Evolutionary conservation across 2,329 filamentous ascomycete genomes (phyloP).

Genomic region (Cryphonectria naterciae): DNA sequence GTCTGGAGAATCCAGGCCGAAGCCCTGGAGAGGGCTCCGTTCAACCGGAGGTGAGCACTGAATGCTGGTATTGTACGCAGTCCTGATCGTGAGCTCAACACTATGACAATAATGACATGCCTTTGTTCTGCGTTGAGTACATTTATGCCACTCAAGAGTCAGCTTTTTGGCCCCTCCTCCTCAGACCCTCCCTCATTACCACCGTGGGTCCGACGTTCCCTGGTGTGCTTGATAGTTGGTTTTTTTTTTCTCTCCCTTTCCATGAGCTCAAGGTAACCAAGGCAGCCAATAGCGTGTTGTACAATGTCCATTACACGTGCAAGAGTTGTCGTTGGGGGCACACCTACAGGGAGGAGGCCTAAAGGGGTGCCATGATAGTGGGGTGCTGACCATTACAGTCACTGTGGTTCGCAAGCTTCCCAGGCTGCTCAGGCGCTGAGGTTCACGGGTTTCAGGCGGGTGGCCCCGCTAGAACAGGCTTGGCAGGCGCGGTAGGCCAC

Average conservation of each 20-base stretch:
- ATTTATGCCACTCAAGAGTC: too few species aligned
- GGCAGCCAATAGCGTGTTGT: conserved; percentile 21
- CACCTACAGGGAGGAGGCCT: not conserved
- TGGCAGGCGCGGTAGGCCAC: not conserved
- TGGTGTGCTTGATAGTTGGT: not conserved
- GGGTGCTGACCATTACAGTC: conserved; percentile 27
- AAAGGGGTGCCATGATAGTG: not conserved
- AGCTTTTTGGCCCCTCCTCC: not conserved
- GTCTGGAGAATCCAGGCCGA: conserved; percentile 44
- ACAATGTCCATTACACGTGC: conserved; percentile 24
- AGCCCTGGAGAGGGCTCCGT: conserved; percentile 32
- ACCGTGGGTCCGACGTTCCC: not conserved
- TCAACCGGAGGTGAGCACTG: not conserved
- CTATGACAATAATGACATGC: not conserved
- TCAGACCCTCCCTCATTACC: not conserved
- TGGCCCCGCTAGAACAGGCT: conserved; percentile 22
- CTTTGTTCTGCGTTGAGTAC: too few species aligned
- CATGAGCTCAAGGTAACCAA: not conserved
- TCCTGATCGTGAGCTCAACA: not conserved
- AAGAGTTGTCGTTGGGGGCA: not conserved
- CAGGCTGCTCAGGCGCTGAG: not conserved
- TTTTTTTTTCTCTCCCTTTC: not conserved
- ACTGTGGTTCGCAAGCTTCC: conserved; percentile 16
- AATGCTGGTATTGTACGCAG: not conserved
- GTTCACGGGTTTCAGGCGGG: not conserved